These are phyloP conservation scores for Hypoxylon sp. DNA, from an alignment of 2,329 filamentous ascomycete genomes.

Conservation along the genomic window DNA sequence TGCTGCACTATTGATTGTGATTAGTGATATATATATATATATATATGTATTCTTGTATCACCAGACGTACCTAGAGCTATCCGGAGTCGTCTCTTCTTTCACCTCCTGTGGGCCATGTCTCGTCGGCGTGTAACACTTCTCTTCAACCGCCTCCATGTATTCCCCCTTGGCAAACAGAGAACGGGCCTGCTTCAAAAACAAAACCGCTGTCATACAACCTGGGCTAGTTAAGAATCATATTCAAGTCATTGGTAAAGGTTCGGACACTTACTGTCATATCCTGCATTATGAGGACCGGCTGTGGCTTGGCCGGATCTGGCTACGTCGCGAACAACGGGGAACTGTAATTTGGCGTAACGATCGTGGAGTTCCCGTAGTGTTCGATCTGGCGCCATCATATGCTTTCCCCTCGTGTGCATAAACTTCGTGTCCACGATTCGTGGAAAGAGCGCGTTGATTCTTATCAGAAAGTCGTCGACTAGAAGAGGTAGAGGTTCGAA, in stretches of 20 bases:
- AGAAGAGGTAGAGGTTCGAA: slow-evolving; percentile 69
- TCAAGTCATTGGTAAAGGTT: background rate
- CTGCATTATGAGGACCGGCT: slow-evolving; percentile 67
- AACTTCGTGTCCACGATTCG: slow-evolving; percentile 74
- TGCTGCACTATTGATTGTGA: background rate
- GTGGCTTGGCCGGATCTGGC: slow-evolving; percentile 51
- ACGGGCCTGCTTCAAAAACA: slow-evolving; percentile 40
- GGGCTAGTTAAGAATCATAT: slow-evolving; percentile 21
- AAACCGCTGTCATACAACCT: slow-evolving; percentile 60
- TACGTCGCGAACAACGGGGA: slow-evolving; percentile 58
- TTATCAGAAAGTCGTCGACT: slow-evolving; percentile 66
- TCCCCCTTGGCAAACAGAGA: slow-evolving; percentile 3
- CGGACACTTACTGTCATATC: slow-evolving; percentile 67
- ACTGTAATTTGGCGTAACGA: slow-evolving; percentile 57
- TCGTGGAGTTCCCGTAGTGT: slow-evolving; percentile 65
- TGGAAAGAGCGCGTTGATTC: slow-evolving; percentile 64
- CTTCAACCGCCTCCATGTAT: slow-evolving; percentile 7
- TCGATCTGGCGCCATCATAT: slow-evolving; percentile 56
- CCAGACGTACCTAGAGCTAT: slow-evolving; percentile 10
- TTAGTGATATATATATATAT: background rate
- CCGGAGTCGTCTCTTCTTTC: background rate
- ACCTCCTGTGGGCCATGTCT: background rate
- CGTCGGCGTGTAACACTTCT: slow-evolving; percentile 13
- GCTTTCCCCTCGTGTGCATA: slow-evolving; percentile 61
- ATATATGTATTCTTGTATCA: background rate